Conservation (phyloP, 768 basidiomycete genomes). For the Mycena pura region DNA sequence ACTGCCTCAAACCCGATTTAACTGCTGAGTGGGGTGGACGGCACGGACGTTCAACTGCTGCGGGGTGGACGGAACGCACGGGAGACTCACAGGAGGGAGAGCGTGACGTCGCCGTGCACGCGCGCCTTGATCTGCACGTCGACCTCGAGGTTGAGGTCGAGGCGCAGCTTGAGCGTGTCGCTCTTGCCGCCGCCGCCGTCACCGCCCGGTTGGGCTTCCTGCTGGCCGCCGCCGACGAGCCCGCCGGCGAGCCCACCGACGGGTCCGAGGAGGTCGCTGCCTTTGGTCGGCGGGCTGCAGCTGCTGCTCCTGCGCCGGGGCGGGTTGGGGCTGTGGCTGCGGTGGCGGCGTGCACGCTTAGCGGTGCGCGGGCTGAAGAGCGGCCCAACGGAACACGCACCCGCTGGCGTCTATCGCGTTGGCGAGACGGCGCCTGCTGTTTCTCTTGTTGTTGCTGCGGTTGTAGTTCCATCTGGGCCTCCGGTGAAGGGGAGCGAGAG, state of each 20-base stretch:
- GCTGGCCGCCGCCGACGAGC: not conserved
- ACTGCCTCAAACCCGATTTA: no score
- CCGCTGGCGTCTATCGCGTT: conserved; percentile 3
- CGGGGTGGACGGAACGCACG: no score
- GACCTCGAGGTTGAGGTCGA: conserved; percentile 29
- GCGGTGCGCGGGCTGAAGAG: not conserved
- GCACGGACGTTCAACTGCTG: no score
- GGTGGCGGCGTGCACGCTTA: no score
- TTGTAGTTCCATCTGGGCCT: conserved; percentile 8
- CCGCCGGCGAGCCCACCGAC: not conserved
- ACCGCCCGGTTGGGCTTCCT: no score
- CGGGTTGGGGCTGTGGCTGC: no score
- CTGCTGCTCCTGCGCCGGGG: no score
- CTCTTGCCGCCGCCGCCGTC: conserved; percentile 4
- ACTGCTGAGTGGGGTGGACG: no score
- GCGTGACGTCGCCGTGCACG: conserved; percentile 29
- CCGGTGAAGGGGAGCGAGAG: conserved; percentile 12
- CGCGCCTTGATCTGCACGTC: conserved; percentile 27
- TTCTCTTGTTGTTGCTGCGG: no score
- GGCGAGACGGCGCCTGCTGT: not conserved
- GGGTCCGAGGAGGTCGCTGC: not conserved
- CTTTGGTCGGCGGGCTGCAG: no score
- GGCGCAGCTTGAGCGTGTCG: conserved; percentile 27
- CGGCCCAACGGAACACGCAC: not conserved
- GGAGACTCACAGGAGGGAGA: conserved; percentile 28